Evolutionary conservation across 2,329 filamentous ascomycete genomes (phyloP).

Genomic region (Didymella keratinophila): DNA sequence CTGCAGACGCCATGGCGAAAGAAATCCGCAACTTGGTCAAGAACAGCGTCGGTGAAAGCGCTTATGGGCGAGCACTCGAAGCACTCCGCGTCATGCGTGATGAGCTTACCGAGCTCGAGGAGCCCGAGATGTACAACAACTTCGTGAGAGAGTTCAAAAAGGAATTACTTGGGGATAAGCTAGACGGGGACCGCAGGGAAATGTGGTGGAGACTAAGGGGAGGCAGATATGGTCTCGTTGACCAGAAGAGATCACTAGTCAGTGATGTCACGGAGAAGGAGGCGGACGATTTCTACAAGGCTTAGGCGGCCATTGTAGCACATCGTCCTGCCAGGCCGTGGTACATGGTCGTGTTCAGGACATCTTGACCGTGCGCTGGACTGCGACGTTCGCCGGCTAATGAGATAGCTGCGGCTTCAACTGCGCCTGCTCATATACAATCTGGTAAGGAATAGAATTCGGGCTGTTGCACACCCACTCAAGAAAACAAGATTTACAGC

Average conservation of each 20-base stretch:
- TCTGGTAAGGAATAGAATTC: too few relatives aligned
- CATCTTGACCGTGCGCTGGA: neutral
- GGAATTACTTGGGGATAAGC: slow-evolving; percentile 70
- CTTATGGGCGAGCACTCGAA: slow-evolving; percentile 78
- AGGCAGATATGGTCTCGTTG: slow-evolving; percentile 76
- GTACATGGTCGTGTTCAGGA: neutral
- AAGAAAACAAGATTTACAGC: too few relatives aligned
- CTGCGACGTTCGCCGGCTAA: too few relatives aligned
- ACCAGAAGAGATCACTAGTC: slow-evolving; percentile 66
- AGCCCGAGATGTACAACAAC: slow-evolving; percentile 77
- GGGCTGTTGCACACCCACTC: too few relatives aligned
- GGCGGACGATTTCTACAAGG: slow-evolving; percentile 59
- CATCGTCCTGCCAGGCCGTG: slow-evolving; percentile 37
- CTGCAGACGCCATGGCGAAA: slow-evolving; percentile 74
- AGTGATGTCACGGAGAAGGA: slow-evolving; percentile 75
- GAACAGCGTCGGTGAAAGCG: slow-evolving; percentile 76
- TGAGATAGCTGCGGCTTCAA: too few relatives aligned
- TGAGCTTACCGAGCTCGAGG: slow-evolving; percentile 77
- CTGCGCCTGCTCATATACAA: too few relatives aligned
- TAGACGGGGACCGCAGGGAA: slow-evolving; percentile 80
- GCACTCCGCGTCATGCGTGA: slow-evolving; percentile 79
- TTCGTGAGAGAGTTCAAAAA: slow-evolving; percentile 76
- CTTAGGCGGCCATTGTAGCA: slow-evolving; percentile 8
- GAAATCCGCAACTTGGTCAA: slow-evolving; percentile 75
- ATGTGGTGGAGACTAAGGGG: slow-evolving; percentile 80